Conservation (phyloP, 352 stramenopile genomes). For the Phytophthora boehmeriae region DNA sequence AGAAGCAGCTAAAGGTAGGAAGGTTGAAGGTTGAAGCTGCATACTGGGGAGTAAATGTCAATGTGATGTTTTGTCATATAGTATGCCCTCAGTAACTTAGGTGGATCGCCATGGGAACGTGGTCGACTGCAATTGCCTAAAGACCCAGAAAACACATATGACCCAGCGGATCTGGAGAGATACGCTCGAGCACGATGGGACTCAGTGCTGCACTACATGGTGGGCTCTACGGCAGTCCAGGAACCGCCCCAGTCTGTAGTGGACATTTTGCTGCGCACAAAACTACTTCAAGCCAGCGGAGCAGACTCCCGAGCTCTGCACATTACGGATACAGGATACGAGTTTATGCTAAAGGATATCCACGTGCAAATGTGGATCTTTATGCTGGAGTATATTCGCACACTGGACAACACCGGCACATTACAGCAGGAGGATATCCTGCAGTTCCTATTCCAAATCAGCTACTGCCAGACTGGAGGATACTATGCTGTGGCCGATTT, state of each 20-base stretch:
- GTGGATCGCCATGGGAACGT: slow-evolving; percentile 76
- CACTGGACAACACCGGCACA: slow-evolving; percentile 72
- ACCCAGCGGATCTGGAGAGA: slow-evolving; percentile 55
- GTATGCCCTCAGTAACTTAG: slow-evolving; percentile 71
- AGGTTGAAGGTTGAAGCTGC: background rate
- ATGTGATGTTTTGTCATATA: slow-evolving; percentile 22
- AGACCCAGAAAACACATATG: slow-evolving; percentile 52
- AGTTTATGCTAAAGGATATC: slow-evolving; percentile 93
- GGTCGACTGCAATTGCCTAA: slow-evolving; percentile 49
- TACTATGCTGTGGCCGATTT: slow-evolving; percentile 84
- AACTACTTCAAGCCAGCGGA: slow-evolving; percentile 67
- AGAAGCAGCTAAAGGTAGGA: slow-evolving; percentile 63
- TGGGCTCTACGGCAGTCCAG: slow-evolving; percentile 69
- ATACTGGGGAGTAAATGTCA: background rate
- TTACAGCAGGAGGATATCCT: slow-evolving; percentile 87
- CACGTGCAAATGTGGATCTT: slow-evolving; percentile 94
- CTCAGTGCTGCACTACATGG: slow-evolving; percentile 80
- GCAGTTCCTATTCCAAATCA: slow-evolving; percentile 91
- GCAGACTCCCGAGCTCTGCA: slow-evolving; percentile 68
- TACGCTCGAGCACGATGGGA: slow-evolving; percentile 72
- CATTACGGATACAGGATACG: slow-evolving; percentile 90
- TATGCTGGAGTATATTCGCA: slow-evolving; percentile 90
- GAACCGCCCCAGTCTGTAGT: slow-evolving; percentile 70
- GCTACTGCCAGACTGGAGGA: slow-evolving; percentile 86
- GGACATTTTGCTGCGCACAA: slow-evolving; percentile 76